Base-by-base conservation (phyloP, 108 stramenopile species). In the Conticribra guillardii region DNA sequence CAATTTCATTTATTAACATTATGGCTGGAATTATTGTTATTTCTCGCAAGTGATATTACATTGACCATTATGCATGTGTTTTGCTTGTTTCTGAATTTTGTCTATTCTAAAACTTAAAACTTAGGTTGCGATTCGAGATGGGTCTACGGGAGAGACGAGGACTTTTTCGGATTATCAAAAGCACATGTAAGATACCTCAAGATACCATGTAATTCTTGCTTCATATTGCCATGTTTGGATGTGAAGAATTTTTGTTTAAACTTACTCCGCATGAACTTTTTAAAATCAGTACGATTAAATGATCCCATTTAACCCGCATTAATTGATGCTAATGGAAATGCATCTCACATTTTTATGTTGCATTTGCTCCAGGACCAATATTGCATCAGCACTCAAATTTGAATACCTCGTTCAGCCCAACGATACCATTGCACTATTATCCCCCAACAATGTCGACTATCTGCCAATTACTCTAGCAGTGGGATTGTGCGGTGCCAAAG, bases 391-490 rank as follows among this genome's bases (percentile, higher is more conserved):
- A 44, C 69, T 91, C 9, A 60, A 56, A 50, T 51, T 76, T 61
- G 87, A 91, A 41, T 73, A 88, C 48, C 52, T 57, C 0, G 51
- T 93, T 0, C 67, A 79, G 28, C 76, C 90, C 29, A 64, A 78
- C 16, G 67, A 64, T n/a, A 84, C 80, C 16, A 87, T 92, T 8
- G 90, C 90, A 18, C 58, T 93, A n/a, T 86, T 88, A 67, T 84
- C 88, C 33, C 96, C 94, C 16, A 97, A 96, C 59, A 94, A 94
- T 57, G 86, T 93, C 0, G 92, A 95, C 71, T 97, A 93, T 72
- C 57, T 89, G 19, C 87, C 96, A 23, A 73, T 88, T 2, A 74
- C 83, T 29, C 74, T 94, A 8, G 90, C 89, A 24, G 87, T 91
- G 17, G 85, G 86, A 8, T 67, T 88, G 48, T 80, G 80, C 24